Base-by-base conservation (phyloP, 352 stramenopile genomes). In the Phytophthora niederhauseri region DNA sequence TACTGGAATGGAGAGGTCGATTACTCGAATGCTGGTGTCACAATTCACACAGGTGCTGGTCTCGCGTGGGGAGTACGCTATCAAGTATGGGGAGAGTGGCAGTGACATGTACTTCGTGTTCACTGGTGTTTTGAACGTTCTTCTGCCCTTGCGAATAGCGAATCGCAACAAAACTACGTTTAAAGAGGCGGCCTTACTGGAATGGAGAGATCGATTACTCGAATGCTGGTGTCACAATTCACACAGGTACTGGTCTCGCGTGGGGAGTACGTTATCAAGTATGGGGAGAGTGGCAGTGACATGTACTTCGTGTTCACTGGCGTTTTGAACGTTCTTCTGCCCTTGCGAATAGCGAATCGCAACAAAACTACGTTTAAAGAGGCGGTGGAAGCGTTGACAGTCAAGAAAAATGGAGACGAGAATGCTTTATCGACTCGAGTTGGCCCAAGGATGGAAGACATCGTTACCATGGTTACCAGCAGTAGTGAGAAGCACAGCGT, bases 91-190 rank as follows among this genome's bases (percentile, higher is more conserved):
- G 2, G 81, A 92, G 51, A 56, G 84, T 58, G 80, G 81, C 4
- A 80, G 72, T n/a, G 81, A 90, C 43, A 92, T 92, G 81, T 90
- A 73, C 57, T 90, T 92, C 49, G 81, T 92, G 1, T 90, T 88
- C 41, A 82, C 80, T 1, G 81, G 84, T 3, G 55, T 80, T 7
- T 53, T 92, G 11, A 70, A 78, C 12, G 71, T 74, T 4, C 50
- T 89, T 36, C 14, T 85, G 5, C 73, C 75, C 4, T 67, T 61
- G 28, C 15, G 51, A 8, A 26, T 57, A 12, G 51, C 51, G 3
- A 57, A 57, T 30, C 51, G 28, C 17, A 57, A 57, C 28, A 57
- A 41, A 36, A 57, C 24, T 3, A 43, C 51, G 24, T 57, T 57
- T 15, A n/a, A n/a, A n/a, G n/a, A n/a, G n/a, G n/a, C n/a, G n/a